Base-by-base conservation (phyloP, 225 moss, liverwort and hornwort genomes). In the Lunularia cruciata region DNA sequence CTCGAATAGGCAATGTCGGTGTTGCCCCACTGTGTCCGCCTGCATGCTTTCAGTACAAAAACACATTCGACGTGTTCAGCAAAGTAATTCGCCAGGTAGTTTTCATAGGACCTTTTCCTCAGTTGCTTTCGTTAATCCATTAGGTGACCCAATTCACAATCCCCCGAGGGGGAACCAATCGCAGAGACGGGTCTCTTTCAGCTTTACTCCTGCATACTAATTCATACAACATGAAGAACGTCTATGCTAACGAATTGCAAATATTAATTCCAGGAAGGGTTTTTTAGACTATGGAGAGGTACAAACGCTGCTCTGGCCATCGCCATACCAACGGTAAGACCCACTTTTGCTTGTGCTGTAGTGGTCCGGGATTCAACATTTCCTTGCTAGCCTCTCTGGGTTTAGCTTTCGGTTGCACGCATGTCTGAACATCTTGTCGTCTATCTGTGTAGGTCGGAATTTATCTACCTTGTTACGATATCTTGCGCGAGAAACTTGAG, bases 391-490 rank as follows among this genome's bases (percentile, higher is more conserved):
- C 18, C 1, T 40, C 11, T 26, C 2, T 7, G 10, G 34, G 9
- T n/a, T 19, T 5, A 2, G 12, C 6, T 52, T 26, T 23, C 49
- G 49, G 32, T 57, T 4, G 12, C 5, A 57, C 0, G 33, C 18
- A 33, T 4, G 1, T 6, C 6, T 15, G 30, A 0, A 12, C 37
- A 8, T 2, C 5, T 47, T 19, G 5, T 47, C 15, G 7, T 4
- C 9, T 33, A 8, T 49, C 32, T 76, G 52, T 38, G 64, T 65
- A 84, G 98, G 98, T 98, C 20, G 98, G 98, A 60, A 98, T 98
- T 33, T 98, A 98, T 72, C 60, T 98, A 32, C 98, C 98, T 31
- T 88, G 83, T 83, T 98, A 93, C 59, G 98, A 98, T 71, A 25
- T 98, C 14, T 85, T 98, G 42, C 86, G 86, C 47, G 90, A 93